Percentiles rank a stretch among this genome's conserved stretches.
phyloP scores from a whole-genome alignment of 2,329 filamentous ascomycete genomes.

The Lasiodiplodia theobromae region DNA sequence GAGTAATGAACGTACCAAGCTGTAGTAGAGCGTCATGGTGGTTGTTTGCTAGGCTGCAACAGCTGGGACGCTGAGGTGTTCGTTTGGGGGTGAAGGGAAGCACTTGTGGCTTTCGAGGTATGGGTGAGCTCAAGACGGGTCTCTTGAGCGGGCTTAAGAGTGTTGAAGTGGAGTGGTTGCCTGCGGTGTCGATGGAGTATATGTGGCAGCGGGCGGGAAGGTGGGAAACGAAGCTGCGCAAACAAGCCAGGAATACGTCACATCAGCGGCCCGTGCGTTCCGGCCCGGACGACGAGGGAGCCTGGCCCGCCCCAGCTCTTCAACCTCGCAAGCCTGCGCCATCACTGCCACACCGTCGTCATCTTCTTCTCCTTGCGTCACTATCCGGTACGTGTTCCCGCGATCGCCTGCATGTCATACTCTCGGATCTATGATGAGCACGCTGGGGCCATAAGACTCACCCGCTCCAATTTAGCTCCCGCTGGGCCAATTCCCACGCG shows the following conservation, averaged over 20 bases:
- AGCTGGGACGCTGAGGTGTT: background rate
- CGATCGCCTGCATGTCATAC: slow-evolving; percentile 1
- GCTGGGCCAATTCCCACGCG: slow-evolving; percentile 21
- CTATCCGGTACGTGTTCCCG: slow-evolving; percentile 13
- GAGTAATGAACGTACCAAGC: slow-evolving; percentile 60
- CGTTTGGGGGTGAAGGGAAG: slow-evolving; percentile 38
- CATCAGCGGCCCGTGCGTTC: slow-evolving; percentile 16
- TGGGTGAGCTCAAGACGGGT: background rate
- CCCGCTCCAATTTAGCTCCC: background rate
- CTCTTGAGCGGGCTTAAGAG: background rate
- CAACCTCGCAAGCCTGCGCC: background rate
- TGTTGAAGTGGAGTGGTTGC: background rate
- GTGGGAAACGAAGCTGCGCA: slow-evolving; percentile 26
- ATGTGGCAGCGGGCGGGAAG: slow-evolving; percentile 18
- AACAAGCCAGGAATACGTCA: slow-evolving; percentile 26
- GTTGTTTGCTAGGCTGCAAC: slow-evolving; percentile 34
- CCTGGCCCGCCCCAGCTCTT: background rate
- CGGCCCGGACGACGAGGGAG: slow-evolving; percentile 15
- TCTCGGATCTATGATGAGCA: slow-evolving; percentile 19
- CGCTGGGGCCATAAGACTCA: slow-evolving; percentile 30
- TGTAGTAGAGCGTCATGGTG: slow-evolving; percentile 75
- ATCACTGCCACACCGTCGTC: slow-evolving; percentile 21
- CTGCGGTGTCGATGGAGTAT: slow-evolving; percentile 21
- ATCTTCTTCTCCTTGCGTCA: slow-evolving; percentile 22
- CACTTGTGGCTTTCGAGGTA: background rate